These are phyloP conservation scores for Arthrobotrys entomopaga DNA, from an alignment of 2,329 filamentous ascomycete species.

Conservation along the genomic window DNA sequence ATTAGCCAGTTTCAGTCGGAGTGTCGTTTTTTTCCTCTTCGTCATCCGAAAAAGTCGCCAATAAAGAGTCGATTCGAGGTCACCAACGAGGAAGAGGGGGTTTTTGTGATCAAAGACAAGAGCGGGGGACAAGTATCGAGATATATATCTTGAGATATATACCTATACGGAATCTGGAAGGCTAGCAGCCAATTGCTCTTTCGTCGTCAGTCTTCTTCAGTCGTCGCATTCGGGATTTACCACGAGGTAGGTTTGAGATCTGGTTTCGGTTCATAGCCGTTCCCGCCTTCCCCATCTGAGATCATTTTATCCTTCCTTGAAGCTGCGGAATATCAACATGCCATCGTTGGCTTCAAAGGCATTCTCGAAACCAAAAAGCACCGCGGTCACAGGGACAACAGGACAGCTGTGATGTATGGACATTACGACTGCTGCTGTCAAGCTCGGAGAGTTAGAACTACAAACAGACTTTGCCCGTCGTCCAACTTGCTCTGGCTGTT, in stretches of 20 bases:
- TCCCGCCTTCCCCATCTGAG: conserved; percentile 19
- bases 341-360: too few species aligned
- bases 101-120: conserved; percentile 11
- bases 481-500: too few species aligned
- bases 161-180: background rate
- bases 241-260: conserved; percentile 48
- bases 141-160: conserved; percentile 4
- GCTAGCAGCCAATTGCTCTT: conserved; percentile 27
- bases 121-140: background rate
- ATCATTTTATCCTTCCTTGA: background rate
- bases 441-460: too few species aligned
- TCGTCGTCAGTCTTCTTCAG: background rate
- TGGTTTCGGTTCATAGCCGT: conserved; percentile 24
- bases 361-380: too few species aligned
- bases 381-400: background rate
- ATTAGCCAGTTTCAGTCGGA: background rate
- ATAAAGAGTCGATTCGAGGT: background rate
- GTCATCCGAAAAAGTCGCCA: conserved; percentile 10
- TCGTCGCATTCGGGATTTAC: conserved; percentile 45
- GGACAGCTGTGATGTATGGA: background rate
- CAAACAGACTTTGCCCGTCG: too few species aligned
- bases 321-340: background rate
- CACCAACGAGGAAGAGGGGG: conserved; percentile 7
- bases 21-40: background rate
- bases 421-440: background rate